phyloP scores from a whole-genome alignment of 2,329 filamentous ascomycete genomes.

The Verticillium dahliae region DNA sequence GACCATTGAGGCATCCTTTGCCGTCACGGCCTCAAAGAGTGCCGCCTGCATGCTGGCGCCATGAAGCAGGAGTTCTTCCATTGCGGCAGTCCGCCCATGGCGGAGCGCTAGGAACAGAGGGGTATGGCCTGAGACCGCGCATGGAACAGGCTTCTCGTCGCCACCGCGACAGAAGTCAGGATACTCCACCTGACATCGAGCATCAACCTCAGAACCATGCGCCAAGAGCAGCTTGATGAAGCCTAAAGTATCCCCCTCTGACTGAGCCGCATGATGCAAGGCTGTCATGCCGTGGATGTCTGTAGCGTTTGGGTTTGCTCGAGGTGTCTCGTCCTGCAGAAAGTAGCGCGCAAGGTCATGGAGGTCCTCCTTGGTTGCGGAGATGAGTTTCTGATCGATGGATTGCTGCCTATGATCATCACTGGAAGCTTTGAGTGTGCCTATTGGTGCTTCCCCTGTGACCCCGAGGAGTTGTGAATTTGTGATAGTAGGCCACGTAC shows the following conservation, averaged over 20 bases:
- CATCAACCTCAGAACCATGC: neutral
- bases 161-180: neutral
- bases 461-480: too few relatives aligned
- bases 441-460: too few relatives aligned
- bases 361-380: neutral
- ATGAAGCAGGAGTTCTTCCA: neutral
- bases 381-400: too few relatives aligned
- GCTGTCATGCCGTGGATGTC: neutral
- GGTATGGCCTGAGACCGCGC: neutral
- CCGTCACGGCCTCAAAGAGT: neutral
- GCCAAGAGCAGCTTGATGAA: neutral
- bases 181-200: neutral
- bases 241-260: neutral
- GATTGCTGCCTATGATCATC: too few relatives aligned
- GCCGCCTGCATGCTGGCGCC: neutral
- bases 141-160: neutral
- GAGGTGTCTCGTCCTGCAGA: neutral
- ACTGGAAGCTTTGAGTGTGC: too few relatives aligned
- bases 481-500: too few relatives aligned
- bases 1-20: neutral
- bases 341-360: neutral
- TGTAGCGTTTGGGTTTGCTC: neutral
- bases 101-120: neutral
- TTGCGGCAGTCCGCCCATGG: neutral
- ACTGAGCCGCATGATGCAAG: neutral